phyloP scores from a whole-genome alignment of 2,329 filamentous ascomycete genomes.

The Fusarium redolens region DNA sequence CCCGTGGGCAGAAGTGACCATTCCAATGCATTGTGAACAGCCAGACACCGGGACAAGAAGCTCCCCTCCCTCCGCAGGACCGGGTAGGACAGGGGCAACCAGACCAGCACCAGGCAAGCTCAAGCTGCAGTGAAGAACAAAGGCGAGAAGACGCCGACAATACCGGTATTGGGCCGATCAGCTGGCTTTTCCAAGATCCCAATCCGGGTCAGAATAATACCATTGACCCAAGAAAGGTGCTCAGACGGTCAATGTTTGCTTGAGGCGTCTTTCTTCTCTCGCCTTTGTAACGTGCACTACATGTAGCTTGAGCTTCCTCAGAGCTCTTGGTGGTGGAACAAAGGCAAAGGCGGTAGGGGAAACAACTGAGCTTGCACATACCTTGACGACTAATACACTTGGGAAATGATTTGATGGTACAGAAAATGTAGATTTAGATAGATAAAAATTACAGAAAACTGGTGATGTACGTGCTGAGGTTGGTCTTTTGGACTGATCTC shows the following conservation, averaged over 20 bases:
- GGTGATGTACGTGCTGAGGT: conserved; percentile 38
- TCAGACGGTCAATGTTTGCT: conserved; percentile 24
- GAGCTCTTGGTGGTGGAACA: conserved; percentile 25
- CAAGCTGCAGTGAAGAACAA: conserved; percentile 8
- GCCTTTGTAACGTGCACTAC: background rate
- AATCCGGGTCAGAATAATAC: conserved; percentile 32
- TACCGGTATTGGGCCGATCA: conserved; percentile 29
- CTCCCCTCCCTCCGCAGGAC: conserved; percentile 31
- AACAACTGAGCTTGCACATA: conserved; percentile 37
- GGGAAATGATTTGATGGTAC: conserved; percentile 26
- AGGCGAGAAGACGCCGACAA: conserved; percentile 15
- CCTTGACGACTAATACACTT: conserved; percentile 41
- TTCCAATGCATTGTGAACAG: conserved; percentile 8
- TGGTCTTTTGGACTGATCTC: conserved; percentile 43
- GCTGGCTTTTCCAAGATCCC: conserved; percentile 29
- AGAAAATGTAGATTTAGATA: conserved; percentile 23
- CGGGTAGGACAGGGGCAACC: conserved; percentile 27
- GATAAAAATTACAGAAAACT: conserved; percentile 32
- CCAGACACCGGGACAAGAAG: conserved; percentile 23
- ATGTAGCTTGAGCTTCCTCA: conserved; percentile 4
- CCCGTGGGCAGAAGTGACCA: conserved; percentile 37
- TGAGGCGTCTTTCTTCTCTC: conserved; percentile 20
- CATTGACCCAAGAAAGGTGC: conserved; percentile 10
- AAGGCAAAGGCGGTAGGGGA: conserved; percentile 20
- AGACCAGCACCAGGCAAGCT: background rate